Conservation (phyloP, 495 filamentous ascomycete genomes). For the Neurospora pannonica region DNA sequence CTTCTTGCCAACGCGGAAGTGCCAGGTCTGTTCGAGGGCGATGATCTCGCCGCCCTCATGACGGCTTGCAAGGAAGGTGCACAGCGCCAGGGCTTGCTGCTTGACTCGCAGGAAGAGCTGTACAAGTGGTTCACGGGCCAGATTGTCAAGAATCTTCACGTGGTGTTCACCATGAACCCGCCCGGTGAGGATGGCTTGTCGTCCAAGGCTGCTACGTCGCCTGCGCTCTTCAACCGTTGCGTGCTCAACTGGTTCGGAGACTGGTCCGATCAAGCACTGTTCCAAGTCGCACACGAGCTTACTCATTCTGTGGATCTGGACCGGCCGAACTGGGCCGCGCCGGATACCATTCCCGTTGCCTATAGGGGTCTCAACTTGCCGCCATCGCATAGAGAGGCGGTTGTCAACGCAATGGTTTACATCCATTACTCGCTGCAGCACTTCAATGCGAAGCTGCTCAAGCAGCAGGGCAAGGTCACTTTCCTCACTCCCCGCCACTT, state of each 20-base stretch:
- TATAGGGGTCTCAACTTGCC: constrained; percentile 79
- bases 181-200: constrained; percentile 79
- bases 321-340: constrained; percentile 71
- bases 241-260: constrained; percentile 99
- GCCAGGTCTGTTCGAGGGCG: constrained; percentile 93
- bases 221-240: constrained; percentile 96
- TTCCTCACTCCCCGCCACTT: constrained; percentile 95
- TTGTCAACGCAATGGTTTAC: constrained; percentile 97
- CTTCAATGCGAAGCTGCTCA: constrained; percentile 81
- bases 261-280: constrained; percentile 98
- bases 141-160: constrained; percentile 97
- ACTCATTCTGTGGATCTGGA: constrained; percentile 94
- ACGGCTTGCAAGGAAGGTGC: constrained; percentile 97
- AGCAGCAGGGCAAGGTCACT: constrained; percentile 82
- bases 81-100: constrained; percentile 85
- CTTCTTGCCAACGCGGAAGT: constrained; percentile 96
- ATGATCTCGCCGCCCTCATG: constrained; percentile 93
- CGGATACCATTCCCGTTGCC: constrained; percentile 83
- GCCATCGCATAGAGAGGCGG: constrained; percentile 76
- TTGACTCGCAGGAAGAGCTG: constrained; percentile 95
- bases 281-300: constrained; percentile 92
- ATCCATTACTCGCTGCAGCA: constrained; percentile 88
- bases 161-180: constrained; percentile 99
- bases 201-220: constrained; percentile 93
- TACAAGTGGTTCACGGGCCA: constrained; percentile 99